These are phyloP conservation scores for Exsudoporus floridanus DNA, from an alignment of 1,284 basidiomycete genomes.

Conservation along the genomic window DNA sequence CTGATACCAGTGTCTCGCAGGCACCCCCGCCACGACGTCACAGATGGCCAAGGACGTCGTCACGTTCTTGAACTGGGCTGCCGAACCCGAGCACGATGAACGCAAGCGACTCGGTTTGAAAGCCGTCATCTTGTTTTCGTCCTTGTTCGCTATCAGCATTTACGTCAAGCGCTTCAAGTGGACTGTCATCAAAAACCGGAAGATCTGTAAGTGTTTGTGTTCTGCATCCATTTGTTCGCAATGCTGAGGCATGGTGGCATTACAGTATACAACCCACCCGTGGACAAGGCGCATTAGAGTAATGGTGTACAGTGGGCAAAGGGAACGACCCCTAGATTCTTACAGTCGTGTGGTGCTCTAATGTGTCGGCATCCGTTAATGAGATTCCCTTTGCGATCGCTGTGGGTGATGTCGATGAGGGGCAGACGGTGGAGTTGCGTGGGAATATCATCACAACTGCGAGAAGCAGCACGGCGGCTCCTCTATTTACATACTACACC, in stretches of 20 bases:
- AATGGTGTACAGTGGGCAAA: conserved; percentile 5
- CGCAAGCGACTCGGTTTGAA: conserved; percentile 96
- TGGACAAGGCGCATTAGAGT: conserved; percentile 41
- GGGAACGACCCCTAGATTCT: conserved; percentile 23
- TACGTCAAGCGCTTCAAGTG: conserved; percentile 97
- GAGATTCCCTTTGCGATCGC: conserved; percentile 8
- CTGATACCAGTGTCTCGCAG: conserved; percentile 41
- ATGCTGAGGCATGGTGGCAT: conserved; percentile 12
- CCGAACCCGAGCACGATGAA: conserved; percentile 98
- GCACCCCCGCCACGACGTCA: conserved; percentile 95
- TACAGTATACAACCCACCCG: conserved; percentile 56
- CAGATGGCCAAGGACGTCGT: conserved; percentile 99
- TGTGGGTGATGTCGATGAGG: not conserved
- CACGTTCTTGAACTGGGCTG: conserved; percentile 92
- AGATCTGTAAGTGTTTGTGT: conserved; percentile 63
- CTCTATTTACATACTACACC: conserved; percentile 10
- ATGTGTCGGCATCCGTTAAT: conserved; percentile 27
- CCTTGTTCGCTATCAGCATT: conserved; percentile 77
- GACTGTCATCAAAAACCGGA: conserved; percentile 88
- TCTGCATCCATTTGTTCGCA: not conserved
- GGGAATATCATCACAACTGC: conserved; percentile 18
- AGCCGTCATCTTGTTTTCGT: conserved; percentile 87
- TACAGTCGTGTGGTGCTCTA: conserved; percentile 25
- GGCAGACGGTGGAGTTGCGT: conserved; percentile 8
- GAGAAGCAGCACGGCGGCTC: not conserved